Base-by-base conservation (phyloP, 352 stramenopile species). In the Globisporangium recalcitrans region DNA sequence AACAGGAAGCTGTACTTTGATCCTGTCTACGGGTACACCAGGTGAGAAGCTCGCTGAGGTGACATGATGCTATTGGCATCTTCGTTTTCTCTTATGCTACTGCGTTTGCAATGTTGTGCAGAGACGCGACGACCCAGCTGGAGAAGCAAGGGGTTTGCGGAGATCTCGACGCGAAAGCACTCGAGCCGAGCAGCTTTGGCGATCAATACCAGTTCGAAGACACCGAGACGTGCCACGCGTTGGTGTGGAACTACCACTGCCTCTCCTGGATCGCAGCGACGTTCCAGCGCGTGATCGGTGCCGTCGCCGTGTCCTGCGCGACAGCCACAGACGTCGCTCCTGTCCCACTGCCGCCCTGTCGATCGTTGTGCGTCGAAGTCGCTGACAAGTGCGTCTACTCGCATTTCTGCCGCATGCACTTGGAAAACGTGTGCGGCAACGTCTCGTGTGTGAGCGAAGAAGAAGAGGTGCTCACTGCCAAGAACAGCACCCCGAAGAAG, bases 231-330 rank as follows among this genome's bases (percentile, higher is more conserved):
- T 91, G 82, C 55, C 80, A 67, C 9, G 54, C 64, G n/a, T 72
- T 90, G 29, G 82, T 91, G 53, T 88, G 82, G 75, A 90, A 86
- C 44, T 88, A 85, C 63, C 81, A 91, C 62, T 91, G 82, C 54
- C 67, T 91, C 11, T 85, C 82, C 47, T 87, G 80, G 78, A 78
- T 78, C 11, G 67, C 80, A 19, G 74, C 67, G 3, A 82, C 72
- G 22, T 85, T 86, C 54, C 24, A 74, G 34, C 68, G 74, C 21
- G 57, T 73, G 13, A 67, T 86, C 42, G 65, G 73, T 26, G 76
- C 72, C 44, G 67, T 63, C 1, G 1, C 34, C 2, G 69, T 83
- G 19, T 72, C 62, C 8, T 89, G 80, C 19, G 62, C 49, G 14
- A 70, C 66, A 44, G 73, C 56, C 26, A 65, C 59, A 0, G 57